Evolutionary conservation across 306 rosid genomes (phyloP).

Genomic region (Malus orientalis): DNA sequence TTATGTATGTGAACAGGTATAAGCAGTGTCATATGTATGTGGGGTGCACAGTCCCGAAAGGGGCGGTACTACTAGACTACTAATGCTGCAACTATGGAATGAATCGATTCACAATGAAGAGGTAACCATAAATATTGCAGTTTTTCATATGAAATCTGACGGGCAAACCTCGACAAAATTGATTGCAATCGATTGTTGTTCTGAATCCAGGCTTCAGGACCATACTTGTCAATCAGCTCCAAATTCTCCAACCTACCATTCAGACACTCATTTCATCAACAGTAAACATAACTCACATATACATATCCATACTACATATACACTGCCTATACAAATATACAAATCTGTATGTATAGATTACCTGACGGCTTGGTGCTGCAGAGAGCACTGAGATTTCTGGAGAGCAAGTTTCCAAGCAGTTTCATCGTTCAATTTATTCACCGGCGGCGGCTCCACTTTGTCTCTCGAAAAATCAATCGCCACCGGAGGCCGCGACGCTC

Average conservation of each 20-base stretch:
- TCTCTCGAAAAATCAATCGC: slow-evolving; percentile 63
- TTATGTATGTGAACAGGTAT: not conserved
- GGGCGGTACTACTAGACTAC: not conserved
- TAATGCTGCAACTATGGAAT: not conserved
- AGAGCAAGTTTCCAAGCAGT: slow-evolving; percentile 79
- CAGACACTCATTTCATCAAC: slow-evolving; percentile 9
- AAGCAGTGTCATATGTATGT: not conserved
- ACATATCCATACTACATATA: not conserved
- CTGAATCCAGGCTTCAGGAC: slow-evolving; percentile 80
- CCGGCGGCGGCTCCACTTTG: slow-evolving; percentile 51
- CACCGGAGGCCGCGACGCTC: slow-evolving; percentile 82
- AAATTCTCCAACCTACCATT: slow-evolving; percentile 74
- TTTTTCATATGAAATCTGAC: not conserved
- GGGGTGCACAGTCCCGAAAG: not conserved
- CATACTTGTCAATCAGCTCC: slow-evolving; percentile 76
- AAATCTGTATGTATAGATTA: not conserved
- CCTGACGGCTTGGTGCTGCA: slow-evolving; percentile 70
- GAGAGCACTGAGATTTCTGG: slow-evolving; percentile 64
- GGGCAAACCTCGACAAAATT: slow-evolving; percentile 60
- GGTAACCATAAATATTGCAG: not conserved
- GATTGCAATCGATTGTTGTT: slow-evolving; percentile 72
- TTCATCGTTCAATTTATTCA: slow-evolving; percentile 65
- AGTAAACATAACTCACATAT: not conserved
- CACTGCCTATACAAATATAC: not conserved
- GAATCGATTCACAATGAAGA: not conserved